These are phyloP conservation scores for Pinguiococcus pyrenoidosus DNA, from an alignment of 108 stramenopile species.

Conservation along the genomic window DNA sequence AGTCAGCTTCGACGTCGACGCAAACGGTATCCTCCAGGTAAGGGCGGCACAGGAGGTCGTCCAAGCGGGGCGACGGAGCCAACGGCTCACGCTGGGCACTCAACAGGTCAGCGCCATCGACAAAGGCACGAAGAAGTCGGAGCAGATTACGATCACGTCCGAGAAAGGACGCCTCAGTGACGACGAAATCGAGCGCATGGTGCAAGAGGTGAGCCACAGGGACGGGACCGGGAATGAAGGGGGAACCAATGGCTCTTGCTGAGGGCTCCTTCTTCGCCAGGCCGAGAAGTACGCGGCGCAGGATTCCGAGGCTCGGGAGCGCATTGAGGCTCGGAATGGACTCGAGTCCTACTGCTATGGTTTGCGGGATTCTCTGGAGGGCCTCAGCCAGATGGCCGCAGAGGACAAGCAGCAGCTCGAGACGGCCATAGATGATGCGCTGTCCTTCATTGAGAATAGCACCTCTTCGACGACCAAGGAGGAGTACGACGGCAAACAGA, in stretches of 20 bases:
- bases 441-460: no score
- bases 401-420: slow-evolving; percentile 18
- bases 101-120: slow-evolving; percentile 76
- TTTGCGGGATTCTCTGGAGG: slow-evolving; percentile 17
- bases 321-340: slow-evolving; percentile 13
- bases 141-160: slow-evolving; percentile 85
- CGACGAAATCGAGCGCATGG: slow-evolving; percentile 90
- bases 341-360: slow-evolving; percentile 33
- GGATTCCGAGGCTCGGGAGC: slow-evolving; percentile 47
- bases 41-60: no score
- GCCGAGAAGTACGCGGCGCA: slow-evolving; percentile 81
- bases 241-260: no score
- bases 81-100: not conserved
- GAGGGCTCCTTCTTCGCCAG: no score
- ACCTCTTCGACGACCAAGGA: no score
- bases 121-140: slow-evolving; percentile 78
- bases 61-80: not conserved
- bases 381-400: slow-evolving; percentile 12
- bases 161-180: slow-evolving; percentile 86
- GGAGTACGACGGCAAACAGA: no score
- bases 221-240: no score
- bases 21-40: slow-evolving; percentile 72
- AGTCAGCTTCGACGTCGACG: slow-evolving; percentile 90
- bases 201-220: no score
- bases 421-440: slow-evolving; percentile 16